Percentiles rank a stretch among this genome's conserved stretches.
Conservation (phyloP, 805 yeast species). For the Suhomyces prunicola region DNA sequence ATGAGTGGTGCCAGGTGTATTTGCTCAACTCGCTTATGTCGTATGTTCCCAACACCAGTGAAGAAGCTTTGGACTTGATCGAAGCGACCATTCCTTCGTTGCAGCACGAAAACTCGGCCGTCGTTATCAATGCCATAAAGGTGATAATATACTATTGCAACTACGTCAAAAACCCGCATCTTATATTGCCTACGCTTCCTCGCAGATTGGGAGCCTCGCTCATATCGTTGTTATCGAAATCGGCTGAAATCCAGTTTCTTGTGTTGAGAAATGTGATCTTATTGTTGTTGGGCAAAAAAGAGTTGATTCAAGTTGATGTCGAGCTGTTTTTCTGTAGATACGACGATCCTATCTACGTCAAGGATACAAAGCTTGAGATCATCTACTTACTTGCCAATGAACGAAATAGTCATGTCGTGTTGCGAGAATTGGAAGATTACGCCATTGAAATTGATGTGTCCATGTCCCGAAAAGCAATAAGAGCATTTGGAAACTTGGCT, state of each 20-base stretch:
- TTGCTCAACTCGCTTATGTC: slow-evolving; percentile 62
- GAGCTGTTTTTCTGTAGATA: slow-evolving; percentile 76
- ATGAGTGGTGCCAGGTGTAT: slow-evolving; percentile 74
- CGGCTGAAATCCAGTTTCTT: slow-evolving; percentile 80
- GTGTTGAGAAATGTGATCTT: slow-evolving; percentile 78
- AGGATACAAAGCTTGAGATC: slow-evolving; percentile 86
- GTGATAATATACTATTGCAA: slow-evolving; percentile 69
- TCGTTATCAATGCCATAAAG: slow-evolving; percentile 73
- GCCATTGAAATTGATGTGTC: slow-evolving; percentile 83
- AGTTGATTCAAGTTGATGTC: slow-evolving; percentile 63
- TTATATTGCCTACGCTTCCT: slow-evolving; percentile 52
- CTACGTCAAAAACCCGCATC: slow-evolving; percentile 58
- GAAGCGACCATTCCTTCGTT: slow-evolving; percentile 66
- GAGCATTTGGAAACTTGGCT: slow-evolving; percentile 88
- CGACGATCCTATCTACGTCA: slow-evolving; percentile 83
- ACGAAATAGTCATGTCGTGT: slow-evolving; percentile 54
- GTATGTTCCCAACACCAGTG: slow-evolving; percentile 67
- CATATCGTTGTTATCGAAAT: slow-evolving; percentile 65
- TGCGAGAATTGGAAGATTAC: slow-evolving; percentile 78
- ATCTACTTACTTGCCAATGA: slow-evolving; percentile 74
- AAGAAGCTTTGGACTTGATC: slow-evolving; percentile 63
- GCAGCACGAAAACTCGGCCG: slow-evolving; percentile 78
- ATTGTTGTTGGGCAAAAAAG: slow-evolving; percentile 62
- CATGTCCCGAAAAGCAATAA: slow-evolving; percentile 81
- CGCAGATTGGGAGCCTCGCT: slow-evolving; percentile 66